Evolutionary conservation across 768 basidiomycete species (phyloP).

Genomic region (Psilocybe cyanescens): DNA sequence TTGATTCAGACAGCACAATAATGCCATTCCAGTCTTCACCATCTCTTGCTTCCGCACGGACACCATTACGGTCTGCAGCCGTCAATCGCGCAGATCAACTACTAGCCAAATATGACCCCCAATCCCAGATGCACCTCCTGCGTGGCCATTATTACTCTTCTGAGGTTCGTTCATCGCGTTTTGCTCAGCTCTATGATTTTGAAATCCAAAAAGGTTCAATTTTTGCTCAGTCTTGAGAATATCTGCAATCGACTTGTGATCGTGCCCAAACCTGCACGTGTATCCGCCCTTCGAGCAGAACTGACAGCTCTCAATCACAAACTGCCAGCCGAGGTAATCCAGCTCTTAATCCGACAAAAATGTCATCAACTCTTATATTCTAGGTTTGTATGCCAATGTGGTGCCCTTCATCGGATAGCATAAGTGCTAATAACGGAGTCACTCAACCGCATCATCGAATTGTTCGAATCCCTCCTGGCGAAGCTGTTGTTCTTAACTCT

Average conservation of each 20-base stretch:
- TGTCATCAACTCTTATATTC: conserved; percentile 7
- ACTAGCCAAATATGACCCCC: conserved; percentile 67
- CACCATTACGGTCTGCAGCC: conserved; percentile 47
- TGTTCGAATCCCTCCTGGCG: conserved; percentile 95
- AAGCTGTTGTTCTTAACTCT: conserved; percentile 97
- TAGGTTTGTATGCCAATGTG: conserved; percentile 90
- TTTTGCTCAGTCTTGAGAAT: conserved; percentile 86
- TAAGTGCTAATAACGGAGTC: conserved; percentile 36
- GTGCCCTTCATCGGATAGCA: conserved; percentile 74
- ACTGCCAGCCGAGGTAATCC: conserved; percentile 87
- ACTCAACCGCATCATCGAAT: conserved; percentile 88
- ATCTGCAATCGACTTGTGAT: conserved; percentile 92
- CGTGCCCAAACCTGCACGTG: conserved; percentile 90
- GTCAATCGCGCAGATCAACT: conserved; percentile 55
- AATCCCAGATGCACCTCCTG: conserved; percentile 73
- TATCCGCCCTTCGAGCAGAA: conserved; percentile 96
- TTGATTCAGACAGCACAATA: conserved; percentile 47
- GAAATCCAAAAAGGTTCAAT: conserved; percentile 64
- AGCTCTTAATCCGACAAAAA: conserved; percentile 3
- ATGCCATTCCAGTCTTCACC: conserved; percentile 76
- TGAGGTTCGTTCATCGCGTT: conserved; percentile 55
- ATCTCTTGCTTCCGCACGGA: conserved; percentile 55
- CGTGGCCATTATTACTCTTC: conserved; percentile 88
- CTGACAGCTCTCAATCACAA: conserved; percentile 94
- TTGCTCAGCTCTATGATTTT: conserved; percentile 14